phyloP scores from a whole-genome alignment of 2,329 filamentous ascomycete genomes.

The Fusarium humuli region DNA sequence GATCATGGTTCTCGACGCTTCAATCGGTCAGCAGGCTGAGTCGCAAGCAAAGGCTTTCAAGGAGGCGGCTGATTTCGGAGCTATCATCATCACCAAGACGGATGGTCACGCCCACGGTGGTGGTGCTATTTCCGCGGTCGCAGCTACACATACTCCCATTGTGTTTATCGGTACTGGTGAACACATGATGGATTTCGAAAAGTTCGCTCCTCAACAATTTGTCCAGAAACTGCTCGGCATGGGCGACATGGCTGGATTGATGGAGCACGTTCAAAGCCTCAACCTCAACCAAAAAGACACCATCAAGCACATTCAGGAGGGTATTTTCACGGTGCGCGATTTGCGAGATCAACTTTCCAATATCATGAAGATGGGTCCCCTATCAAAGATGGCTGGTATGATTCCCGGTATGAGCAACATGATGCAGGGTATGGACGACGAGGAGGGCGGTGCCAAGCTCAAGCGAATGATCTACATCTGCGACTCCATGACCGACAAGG shows the following conservation, averaged over 20 bases:
- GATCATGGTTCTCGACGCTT: constrained; percentile 97
- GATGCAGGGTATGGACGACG: constrained; percentile 97
- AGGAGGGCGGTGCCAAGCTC: constrained; percentile 91
- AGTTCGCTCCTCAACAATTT: constrained; percentile 92
- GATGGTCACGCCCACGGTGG: constrained; percentile 95
- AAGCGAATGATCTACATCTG: constrained; percentile 99
- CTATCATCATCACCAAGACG: constrained; percentile 99
- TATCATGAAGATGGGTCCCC: constrained; percentile 99
- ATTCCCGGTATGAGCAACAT: constrained; percentile 94
- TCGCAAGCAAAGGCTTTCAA: constrained; percentile 97
- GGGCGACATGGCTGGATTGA: constrained; percentile 94
- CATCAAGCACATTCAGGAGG: constrained; percentile 98
- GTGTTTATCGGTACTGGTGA: constrained; percentile 98
- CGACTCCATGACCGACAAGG: constrained; percentile 96
- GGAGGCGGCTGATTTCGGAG: constrained; percentile 94
- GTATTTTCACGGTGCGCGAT: constrained; percentile 95
- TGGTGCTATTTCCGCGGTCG: constrained; percentile 97
- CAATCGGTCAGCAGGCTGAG: constrained; percentile 96
- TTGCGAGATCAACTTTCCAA: constrained; percentile 95
- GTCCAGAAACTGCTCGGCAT: constrained; percentile 94
- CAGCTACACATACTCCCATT: constrained; percentile 95
- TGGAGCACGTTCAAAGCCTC: constrained; percentile 95
- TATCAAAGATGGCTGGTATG: constrained; percentile 99
- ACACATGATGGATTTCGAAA: constrained; percentile 94
- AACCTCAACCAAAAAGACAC: constrained; percentile 98